Evolutionary conservation across 1,139 yeast genomes (phyloP).

Genomic region (Hemisphaericaspora subhashii): DNA sequence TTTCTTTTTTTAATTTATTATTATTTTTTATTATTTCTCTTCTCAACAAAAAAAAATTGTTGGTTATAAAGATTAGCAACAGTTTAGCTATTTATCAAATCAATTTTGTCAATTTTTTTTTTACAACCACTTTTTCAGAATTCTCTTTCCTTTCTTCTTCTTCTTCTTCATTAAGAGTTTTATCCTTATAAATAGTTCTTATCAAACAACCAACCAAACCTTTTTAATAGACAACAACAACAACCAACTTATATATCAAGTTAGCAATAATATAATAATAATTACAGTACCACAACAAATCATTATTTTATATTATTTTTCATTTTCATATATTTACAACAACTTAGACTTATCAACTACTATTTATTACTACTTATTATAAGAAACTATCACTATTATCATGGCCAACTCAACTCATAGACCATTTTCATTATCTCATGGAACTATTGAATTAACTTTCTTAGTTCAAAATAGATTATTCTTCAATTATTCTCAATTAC

Average conservation of each 20-base stretch:
- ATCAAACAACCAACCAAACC: neutral
- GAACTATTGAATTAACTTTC: constrained; percentile 82
- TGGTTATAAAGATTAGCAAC: neutral
- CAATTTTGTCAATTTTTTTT: no score
- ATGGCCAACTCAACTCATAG: constrained; percentile 28
- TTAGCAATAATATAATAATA: neutral
- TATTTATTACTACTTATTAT: constrained; percentile 1
- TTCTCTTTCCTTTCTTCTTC: neutral
- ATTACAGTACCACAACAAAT: constrained; percentile 1
- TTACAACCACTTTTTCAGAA: neutral
- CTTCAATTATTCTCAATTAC: constrained; percentile 80
- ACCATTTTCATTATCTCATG: constrained; percentile 83
- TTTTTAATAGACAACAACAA: neutral
- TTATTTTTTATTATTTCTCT: no score
- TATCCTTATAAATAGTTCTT: neutral
- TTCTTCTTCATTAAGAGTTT: constrained; percentile 1
- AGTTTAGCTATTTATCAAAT: no score
- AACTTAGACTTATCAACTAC: neutral
- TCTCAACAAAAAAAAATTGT: constrained; percentile 4
- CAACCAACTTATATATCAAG: neutral
- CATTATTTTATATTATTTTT: neutral
- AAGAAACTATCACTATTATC: neutral
- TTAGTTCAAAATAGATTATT: constrained; percentile 82
- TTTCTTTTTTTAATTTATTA: no score
- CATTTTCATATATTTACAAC: neutral